Evolutionary conservation across 2,329 filamentous ascomycete genomes (phyloP).

Genomic region (Orbilia quercus): DNA sequence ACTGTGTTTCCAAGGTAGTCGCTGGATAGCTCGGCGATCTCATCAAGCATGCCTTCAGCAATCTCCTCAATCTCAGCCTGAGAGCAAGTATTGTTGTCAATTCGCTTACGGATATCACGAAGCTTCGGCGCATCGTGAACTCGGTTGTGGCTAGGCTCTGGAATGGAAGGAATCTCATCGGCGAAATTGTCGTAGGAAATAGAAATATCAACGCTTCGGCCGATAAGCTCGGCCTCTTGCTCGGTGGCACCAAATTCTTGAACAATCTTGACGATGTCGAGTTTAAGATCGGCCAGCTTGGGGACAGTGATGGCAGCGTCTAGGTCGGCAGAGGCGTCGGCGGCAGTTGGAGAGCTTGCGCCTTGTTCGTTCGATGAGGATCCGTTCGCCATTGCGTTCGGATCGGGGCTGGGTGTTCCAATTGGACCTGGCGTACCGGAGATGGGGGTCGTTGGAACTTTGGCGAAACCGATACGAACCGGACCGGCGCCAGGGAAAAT

Average conservation of each 20-base stretch:
- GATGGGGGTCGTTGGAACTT: conserved; percentile 83
- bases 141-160: conserved; percentile 86
- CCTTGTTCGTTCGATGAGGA: conserved; percentile 62
- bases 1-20: conserved; percentile 97
- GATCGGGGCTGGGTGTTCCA: conserved; percentile 89
- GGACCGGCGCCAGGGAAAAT: conserved; percentile 97
- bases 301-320: conserved; percentile 73
- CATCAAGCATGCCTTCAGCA: conserved; percentile 91
- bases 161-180: conserved; percentile 87
- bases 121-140: conserved; percentile 94
- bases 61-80: conserved; percentile 90
- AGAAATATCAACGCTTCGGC: conserved; percentile 77
- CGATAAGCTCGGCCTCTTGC: conserved; percentile 79
- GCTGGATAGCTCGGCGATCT: conserved; percentile 86
- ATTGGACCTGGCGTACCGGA: conserved; percentile 86
- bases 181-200: conserved; percentile 78
- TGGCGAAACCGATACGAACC: conserved; percentile 95
- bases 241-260: conserved; percentile 86
- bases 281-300: conserved; percentile 79
- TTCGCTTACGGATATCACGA: conserved; percentile 94
- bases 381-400: conserved; percentile 69
- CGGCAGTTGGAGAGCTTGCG: conserved; percentile 62
- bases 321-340: conserved; percentile 60
- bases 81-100: conserved; percentile 91
- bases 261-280: conserved; percentile 86